Conservation (phyloP, 331 rosid species). For the Dryas integrifolia region DNA sequence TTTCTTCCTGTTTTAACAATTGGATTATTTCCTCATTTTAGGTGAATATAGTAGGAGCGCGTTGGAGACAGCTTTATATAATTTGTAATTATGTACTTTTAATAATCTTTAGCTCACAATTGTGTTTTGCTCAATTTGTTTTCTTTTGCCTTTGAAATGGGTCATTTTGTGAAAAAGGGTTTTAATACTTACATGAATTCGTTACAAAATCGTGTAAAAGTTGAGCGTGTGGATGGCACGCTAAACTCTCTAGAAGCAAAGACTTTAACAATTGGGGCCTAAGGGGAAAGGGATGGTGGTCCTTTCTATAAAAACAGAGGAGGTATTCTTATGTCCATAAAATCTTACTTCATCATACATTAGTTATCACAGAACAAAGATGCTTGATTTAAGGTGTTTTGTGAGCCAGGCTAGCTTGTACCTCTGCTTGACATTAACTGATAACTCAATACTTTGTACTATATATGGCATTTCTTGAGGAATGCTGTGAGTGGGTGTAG, state of each 20-base stretch:
- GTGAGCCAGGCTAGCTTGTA: slow-evolving; percentile 10
- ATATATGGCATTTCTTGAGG: not conserved
- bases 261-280: not conserved
- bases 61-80: not conserved
- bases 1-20: not conserved
- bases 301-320: not conserved
- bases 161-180: slow-evolving; percentile 8
- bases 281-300: not conserved
- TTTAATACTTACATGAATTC: not conserved
- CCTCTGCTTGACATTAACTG: not conserved
- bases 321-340: not conserved
- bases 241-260: not conserved
- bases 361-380: slow-evolving; percentile 4
- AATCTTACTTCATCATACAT: not conserved
- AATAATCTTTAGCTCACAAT: not conserved
- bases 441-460: not conserved
- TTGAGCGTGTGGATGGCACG: not conserved
- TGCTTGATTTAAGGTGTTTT: slow-evolving; percentile 11
- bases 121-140: not conserved
- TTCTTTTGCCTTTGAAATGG: not conserved
- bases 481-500: not conserved
- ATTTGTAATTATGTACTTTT: slow-evolving; percentile 4
- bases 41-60: not conserved
- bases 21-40: not conserved
- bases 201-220: not conserved